phyloP scores from a whole-genome alignment of 129 eudicot species.

The carrot (Daucus carota) region DNA sequence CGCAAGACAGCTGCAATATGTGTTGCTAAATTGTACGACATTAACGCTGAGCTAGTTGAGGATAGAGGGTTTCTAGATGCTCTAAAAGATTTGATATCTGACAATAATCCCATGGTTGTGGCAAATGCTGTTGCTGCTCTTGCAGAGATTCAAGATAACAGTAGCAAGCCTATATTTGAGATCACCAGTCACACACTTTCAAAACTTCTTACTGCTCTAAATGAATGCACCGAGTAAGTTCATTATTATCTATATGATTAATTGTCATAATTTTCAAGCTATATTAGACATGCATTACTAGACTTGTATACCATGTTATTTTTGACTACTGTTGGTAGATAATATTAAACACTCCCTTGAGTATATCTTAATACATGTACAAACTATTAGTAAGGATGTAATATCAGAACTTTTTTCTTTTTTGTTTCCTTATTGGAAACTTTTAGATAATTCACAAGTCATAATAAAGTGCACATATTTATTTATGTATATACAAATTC shows the following conservation, averaged over 20 bases:
- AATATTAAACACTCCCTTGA: neutral
- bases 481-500: neutral
- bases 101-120: conserved; percentile 99
- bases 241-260: conserved; percentile 7
- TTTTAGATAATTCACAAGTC: neutral
- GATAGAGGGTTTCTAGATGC: conserved; percentile 97
- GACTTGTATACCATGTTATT: neutral
- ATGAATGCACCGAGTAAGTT: conserved; percentile 99
- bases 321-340: neutral
- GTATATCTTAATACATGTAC: neutral
- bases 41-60: conserved; percentile 96
- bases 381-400: neutral
- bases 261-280: neutral
- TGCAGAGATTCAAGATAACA: conserved; percentile 95
- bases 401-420: neutral
- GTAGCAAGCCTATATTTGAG: conserved; percentile 70
- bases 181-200: conserved; percentile 82
- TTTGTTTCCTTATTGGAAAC: neutral
- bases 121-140: conserved; percentile 99
- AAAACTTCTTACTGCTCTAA: conserved; percentile 95
- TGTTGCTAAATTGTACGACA: conserved; percentile 97
- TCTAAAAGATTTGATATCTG: conserved; percentile 95
- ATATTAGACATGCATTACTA: neutral
- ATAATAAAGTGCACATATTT: neutral
- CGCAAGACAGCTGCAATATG: conserved; percentile 99